A percentile compares a stretch with the other conserved stretches of the same genome.
phyloP scores from a whole-genome alignment of 2,329 filamentous ascomycete species.

The Neospermospora avenae region DNA sequence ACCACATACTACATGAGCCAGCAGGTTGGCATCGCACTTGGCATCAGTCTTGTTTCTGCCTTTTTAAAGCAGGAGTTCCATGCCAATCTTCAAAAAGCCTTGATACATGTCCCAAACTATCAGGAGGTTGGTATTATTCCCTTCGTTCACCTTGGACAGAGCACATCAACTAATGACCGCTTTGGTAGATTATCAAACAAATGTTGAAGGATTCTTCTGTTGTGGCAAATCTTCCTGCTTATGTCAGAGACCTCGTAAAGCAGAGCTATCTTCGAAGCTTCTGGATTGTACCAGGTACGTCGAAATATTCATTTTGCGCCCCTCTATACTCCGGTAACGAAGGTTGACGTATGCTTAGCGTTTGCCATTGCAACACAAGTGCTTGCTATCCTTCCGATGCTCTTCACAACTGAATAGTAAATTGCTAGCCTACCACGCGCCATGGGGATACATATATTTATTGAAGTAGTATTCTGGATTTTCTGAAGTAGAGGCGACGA shows the following conservation, averaged over 20 bases:
- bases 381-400: slow-evolving; percentile 19
- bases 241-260: slow-evolving; percentile 7
- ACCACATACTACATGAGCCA: slow-evolving; percentile 27
- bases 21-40: slow-evolving; percentile 22
- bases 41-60: slow-evolving; percentile 20
- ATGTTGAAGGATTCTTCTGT: slow-evolving; percentile 22
- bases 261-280: slow-evolving; percentile 21
- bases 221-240: slow-evolving; percentile 11
- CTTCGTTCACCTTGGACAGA: not conserved
- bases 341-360: slow-evolving; percentile 9
- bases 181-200: slow-evolving; percentile 16
- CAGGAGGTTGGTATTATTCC: slow-evolving; percentile 10
- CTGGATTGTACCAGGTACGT: slow-evolving; percentile 23
- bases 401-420: slow-evolving; percentile 14
- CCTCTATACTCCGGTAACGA: not conserved
- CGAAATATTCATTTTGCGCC: not conserved
- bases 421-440: no score
- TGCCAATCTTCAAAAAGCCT: slow-evolving; percentile 8
- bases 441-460: no score
- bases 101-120: slow-evolving; percentile 14
- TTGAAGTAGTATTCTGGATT: no score
- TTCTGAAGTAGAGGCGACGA: no score
- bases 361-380: slow-evolving; percentile 12
- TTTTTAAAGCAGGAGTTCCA: slow-evolving; percentile 18
- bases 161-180: not conserved